Evolutionary conservation across 345 rosid genomes (phyloP).

Genomic region (Combretum micranthum): DNA sequence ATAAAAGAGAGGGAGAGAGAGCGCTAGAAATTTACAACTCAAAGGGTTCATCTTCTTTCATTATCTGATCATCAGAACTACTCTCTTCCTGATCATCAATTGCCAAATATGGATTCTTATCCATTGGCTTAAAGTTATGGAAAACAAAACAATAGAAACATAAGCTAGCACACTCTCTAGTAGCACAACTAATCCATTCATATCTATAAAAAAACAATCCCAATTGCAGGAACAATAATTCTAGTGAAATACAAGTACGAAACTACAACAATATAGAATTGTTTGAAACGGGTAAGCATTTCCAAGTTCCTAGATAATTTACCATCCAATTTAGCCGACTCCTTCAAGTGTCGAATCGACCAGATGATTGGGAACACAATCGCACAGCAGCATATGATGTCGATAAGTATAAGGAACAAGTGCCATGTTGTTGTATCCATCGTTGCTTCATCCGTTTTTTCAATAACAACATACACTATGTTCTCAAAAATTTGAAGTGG

Average conservation of each 20-base stretch:
- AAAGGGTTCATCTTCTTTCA: conserved; percentile 34
- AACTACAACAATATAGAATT: conserved; percentile 35
- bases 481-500: conserved; percentile 53
- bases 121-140: conserved; percentile 39
- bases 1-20: too few species aligned
- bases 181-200: conserved; percentile 24
- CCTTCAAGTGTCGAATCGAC: conserved; percentile 39
- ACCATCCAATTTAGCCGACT: conserved; percentile 39
- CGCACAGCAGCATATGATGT: conserved; percentile 39
- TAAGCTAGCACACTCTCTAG: conserved; percentile 38
- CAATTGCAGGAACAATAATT: conserved; percentile 29
- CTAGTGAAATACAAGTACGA: conserved; percentile 46
- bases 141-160: conserved; percentile 38
- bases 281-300: conserved; percentile 45
- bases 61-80: conserved; percentile 22
- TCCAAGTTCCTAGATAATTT: conserved; percentile 40
- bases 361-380: conserved; percentile 54
- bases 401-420: conserved; percentile 36
- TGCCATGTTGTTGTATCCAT: conserved; percentile 48
- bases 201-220: conserved; percentile 29
- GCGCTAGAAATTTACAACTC: conserved; percentile 14
- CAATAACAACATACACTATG: conserved; percentile 36
- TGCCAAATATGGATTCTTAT: conserved; percentile 41
- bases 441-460: conserved; percentile 42
- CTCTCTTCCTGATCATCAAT: conserved; percentile 33